Conservation (phyloP, 2,329 filamentous ascomycete genomes). For the Pseudopithomyces chartarum region DNA sequence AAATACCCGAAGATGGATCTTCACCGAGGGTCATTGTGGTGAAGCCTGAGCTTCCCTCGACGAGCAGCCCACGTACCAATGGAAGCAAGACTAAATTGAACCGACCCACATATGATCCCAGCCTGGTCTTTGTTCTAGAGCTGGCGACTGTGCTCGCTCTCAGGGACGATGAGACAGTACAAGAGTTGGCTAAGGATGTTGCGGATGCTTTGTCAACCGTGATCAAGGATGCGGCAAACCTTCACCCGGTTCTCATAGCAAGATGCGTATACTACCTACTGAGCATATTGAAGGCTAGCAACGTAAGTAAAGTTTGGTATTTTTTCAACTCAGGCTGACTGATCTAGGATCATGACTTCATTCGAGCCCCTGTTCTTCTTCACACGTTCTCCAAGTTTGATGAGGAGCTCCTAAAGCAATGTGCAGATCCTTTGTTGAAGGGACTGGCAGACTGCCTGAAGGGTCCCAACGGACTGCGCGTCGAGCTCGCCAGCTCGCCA, state of each 20-base stretch:
- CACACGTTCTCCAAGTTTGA: conserved; percentile 90
- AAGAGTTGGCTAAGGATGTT: conserved; percentile 76
- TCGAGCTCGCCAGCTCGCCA: conserved; percentile 92
- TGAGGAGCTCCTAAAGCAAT: conserved; percentile 75
- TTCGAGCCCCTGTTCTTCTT: conserved; percentile 87
- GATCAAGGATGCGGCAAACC: conserved; percentile 75
- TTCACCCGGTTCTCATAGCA: conserved; percentile 83
- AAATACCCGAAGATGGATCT: conserved; percentile 87
- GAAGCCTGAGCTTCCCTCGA: conserved; percentile 79
- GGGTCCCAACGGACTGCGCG: conserved; percentile 76
- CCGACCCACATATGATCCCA: conserved; percentile 78
- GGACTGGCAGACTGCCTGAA: conserved; percentile 82
- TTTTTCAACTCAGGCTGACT: conserved; percentile 1
- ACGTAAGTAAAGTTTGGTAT: conserved; percentile 61
- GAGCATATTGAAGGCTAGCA: conserved; percentile 79
- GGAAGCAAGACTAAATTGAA: conserved; percentile 61
- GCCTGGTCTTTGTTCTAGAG: conserved; percentile 88
- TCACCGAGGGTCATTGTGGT: conserved; percentile 83
- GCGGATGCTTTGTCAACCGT: conserved; percentile 80
- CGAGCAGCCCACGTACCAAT: conserved; percentile 64
- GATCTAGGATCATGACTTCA: conserved; percentile 79
- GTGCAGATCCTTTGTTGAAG: conserved; percentile 75
- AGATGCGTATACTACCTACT: conserved; percentile 87
- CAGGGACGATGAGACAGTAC: conserved; percentile 73
- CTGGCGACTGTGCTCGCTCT: conserved; percentile 82